Evolutionary conservation across 1,284 basidiomycete species (phyloP).

Genomic region (Papiliotrema nemorosa): DNA sequence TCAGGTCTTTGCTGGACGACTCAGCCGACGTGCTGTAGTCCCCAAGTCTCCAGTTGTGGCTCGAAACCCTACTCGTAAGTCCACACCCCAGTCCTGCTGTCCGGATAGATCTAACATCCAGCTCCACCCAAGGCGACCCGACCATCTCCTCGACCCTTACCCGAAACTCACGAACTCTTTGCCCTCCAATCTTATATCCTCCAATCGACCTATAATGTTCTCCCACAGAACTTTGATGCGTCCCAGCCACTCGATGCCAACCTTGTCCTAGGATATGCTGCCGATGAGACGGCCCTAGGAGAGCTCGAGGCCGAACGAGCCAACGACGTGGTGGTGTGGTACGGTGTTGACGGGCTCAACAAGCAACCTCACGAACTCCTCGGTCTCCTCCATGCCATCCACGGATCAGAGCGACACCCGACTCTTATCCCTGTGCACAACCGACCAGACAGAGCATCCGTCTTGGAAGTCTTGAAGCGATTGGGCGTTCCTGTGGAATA

Average conservation of each 20-base stretch:
- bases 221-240: slow-evolving; percentile 32
- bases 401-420: slow-evolving; percentile 25
- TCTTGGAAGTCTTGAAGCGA: slow-evolving; percentile 25
- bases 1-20: slow-evolving; percentile 14
- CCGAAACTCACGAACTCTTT: slow-evolving; percentile 42
- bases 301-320: slow-evolving; percentile 29
- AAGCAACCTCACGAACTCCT: slow-evolving; percentile 27
- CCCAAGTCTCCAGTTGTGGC: background rate
- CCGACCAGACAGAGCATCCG: slow-evolving; percentile 20
- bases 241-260: slow-evolving; percentile 38
- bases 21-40: background rate
- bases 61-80: slow-evolving; percentile 13
- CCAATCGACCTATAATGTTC: slow-evolving; percentile 30
- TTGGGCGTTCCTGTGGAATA: slow-evolving; percentile 20
- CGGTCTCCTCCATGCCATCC: slow-evolving; percentile 24
- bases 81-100: background rate
- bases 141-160: slow-evolving; percentile 28
- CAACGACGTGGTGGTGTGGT: slow-evolving; percentile 40
- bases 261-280: slow-evolving; percentile 31
- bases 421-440: slow-evolving; percentile 21
- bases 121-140: slow-evolving; percentile 22
- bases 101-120: slow-evolving; percentile 4
- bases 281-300: slow-evolving; percentile 25
- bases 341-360: slow-evolving; percentile 20
- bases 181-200: slow-evolving; percentile 47